phyloP scores from a whole-genome alignment of 768 basidiomycete genomes.

The Tremella mesenterica region DNA sequence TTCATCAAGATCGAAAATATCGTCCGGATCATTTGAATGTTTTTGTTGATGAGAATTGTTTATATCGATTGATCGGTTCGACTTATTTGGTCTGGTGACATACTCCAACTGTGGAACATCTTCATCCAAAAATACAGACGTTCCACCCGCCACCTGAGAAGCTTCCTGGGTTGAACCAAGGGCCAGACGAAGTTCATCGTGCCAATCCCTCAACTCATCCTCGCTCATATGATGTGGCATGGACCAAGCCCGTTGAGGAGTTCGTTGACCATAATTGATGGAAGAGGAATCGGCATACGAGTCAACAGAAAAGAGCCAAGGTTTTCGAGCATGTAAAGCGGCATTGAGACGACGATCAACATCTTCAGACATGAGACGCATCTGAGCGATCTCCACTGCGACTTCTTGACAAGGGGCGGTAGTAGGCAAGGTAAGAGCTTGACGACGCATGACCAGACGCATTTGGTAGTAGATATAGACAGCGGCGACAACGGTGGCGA shows the following conservation, averaged over 20 bases:
- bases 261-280: background rate
- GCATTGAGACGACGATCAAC: background rate
- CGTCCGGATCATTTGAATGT: background rate
- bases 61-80: slow-evolving; percentile 7
- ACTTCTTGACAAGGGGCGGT: slow-evolving; percentile 5
- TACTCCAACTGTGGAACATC: background rate
- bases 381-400: too few species aligned
- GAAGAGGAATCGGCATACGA: too few species aligned
- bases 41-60: background rate
- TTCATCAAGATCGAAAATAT: background rate
- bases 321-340: background rate
- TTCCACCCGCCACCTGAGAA: background rate
- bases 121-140: background rate
- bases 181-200: slow-evolving; percentile 15
- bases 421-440: slow-evolving; percentile 14
- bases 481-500: slow-evolving; percentile 38
- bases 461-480: slow-evolving; percentile 43
- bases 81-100: too few species aligned
- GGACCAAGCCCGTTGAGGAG: slow-evolving; percentile 19
- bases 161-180: background rate
- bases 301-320: background rate
- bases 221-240: slow-evolving; percentile 30
- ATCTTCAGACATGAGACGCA: slow-evolving; percentile 1
- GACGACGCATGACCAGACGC: slow-evolving; percentile 32
- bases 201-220: slow-evolving; percentile 29